Evolutionary conservation across 305 asterid genomes (phyloP).

Genomic region (Fraxinus nigra): DNA sequence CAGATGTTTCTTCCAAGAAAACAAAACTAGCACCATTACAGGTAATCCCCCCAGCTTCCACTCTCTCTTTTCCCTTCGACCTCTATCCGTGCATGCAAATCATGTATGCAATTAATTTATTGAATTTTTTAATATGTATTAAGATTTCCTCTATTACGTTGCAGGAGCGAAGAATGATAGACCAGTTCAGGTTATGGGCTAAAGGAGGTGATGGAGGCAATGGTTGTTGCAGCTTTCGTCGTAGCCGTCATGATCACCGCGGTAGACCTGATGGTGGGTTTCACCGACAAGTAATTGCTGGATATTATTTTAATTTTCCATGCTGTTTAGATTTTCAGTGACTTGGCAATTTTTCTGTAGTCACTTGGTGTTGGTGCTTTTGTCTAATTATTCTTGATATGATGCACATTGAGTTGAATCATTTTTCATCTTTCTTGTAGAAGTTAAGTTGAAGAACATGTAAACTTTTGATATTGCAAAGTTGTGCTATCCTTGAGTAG

Average conservation of each 20-base stretch:
- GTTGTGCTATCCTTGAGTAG: not conserved
- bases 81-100: conserved; percentile 2
- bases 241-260: conserved; percentile 73
- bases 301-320: not conserved
- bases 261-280: conserved; percentile 88
- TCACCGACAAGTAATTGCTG: not conserved
- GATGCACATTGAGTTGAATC: not conserved
- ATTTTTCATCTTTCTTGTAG: not conserved
- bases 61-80: conserved; percentile 5
- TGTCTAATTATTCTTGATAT: not conserved
- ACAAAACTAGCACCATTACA: conserved; percentile 69
- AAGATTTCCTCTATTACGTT: conserved; percentile 21
- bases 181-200: conserved; percentile 66
- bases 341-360: conserved; percentile 11
- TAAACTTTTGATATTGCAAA: not conserved
- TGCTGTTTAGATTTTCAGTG: not conserved
- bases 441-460: not conserved
- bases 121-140: conserved; percentile 2
- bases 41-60: conserved; percentile 34
- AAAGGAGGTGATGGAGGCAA: conserved; percentile 97
- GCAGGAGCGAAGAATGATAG: conserved; percentile 92
- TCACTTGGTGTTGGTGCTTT: not conserved
- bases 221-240: conserved; percentile 82
- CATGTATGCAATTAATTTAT: conserved; percentile 3
- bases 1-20: conserved; percentile 50